phyloP scores from a whole-genome alignment of 1,139 yeast genomes.

The Kodamaea arcana region DNA sequence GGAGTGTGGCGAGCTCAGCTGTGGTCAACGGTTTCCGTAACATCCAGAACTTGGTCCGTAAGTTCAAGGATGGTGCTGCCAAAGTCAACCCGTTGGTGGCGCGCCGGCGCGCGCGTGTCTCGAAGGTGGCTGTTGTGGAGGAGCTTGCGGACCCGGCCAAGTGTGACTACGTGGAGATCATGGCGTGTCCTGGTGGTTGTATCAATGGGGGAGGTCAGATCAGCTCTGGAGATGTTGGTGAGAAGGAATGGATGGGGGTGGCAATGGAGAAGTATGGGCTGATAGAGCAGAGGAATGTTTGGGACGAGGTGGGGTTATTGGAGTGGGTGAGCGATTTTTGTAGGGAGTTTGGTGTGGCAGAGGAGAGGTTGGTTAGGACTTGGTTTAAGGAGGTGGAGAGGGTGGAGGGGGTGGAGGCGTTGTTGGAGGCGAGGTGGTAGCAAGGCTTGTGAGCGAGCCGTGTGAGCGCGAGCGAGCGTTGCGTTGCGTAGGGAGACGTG shows the following conservation, averaged over 20 bases:
- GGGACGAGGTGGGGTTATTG: constrained; percentile 14
- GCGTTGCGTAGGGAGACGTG: too few relatives aligned
- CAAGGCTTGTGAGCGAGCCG: too few relatives aligned
- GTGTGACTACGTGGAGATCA: constrained; percentile 85
- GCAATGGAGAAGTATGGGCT: constrained; percentile 29
- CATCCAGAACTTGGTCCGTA: constrained; percentile 87
- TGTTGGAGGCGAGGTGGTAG: constrained; percentile 46
- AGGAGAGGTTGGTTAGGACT: constrained; percentile 40
- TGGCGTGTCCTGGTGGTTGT: constrained; percentile 99
- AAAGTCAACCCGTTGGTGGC: constrained; percentile 40
- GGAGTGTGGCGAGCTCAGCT: constrained; percentile 59
- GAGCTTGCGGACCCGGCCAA: constrained; percentile 53
- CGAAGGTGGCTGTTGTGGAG: constrained; percentile 19
- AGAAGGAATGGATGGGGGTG: constrained; percentile 41
- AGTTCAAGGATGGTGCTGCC: constrained; percentile 49
- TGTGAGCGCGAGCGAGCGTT: not conserved
- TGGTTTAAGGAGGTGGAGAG: constrained; percentile 50
- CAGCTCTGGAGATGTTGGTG: constrained; percentile 30
- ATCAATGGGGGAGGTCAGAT: constrained; percentile 97
- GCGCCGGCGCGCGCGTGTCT: constrained; percentile 36
- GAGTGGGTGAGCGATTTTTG: constrained; percentile 36
- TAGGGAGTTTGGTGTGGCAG: constrained; percentile 23
- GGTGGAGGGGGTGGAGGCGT: constrained; percentile 44
- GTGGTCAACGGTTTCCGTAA: constrained; percentile 90
- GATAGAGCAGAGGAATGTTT: constrained; percentile 12